These are phyloP conservation scores for Torulaspora quercuum DNA, from an alignment of 805 yeast species.

Conservation along the genomic window DNA sequence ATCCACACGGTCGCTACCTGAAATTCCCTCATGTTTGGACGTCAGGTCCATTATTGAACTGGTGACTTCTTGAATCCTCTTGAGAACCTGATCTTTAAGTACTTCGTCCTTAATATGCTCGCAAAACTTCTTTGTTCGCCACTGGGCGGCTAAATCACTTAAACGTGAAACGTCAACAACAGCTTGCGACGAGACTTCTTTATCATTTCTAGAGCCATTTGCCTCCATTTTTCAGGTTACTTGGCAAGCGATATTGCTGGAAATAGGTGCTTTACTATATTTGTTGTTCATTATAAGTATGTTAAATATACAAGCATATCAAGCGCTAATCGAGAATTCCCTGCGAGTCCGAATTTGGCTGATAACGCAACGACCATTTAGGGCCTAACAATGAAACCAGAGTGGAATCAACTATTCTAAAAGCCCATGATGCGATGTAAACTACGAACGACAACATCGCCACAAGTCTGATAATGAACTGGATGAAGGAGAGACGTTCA, in stretches of 20 bases:
- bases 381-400: slow-evolving; percentile 55
- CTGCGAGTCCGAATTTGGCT: slow-evolving; percentile 27
- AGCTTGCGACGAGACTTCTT: background rate
- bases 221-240: slow-evolving; percentile 1
- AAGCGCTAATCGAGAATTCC: slow-evolving; percentile 33
- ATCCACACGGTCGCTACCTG: slow-evolving; percentile 7
- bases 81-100: slow-evolving; percentile 19
- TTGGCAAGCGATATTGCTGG: no score
- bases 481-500: slow-evolving; percentile 67
- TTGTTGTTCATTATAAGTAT: background rate
- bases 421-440: slow-evolving; percentile 64
- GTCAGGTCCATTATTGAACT: slow-evolving; percentile 13
- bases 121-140: slow-evolving; percentile 23
- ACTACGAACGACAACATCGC: slow-evolving; percentile 82
- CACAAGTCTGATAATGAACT: slow-evolving; percentile 71
- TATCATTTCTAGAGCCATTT: background rate
- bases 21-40: slow-evolving; percentile 6
- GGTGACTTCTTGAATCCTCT: slow-evolving; percentile 20
- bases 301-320: no score
- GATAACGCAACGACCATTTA: slow-evolving; percentile 42
- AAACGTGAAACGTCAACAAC: slow-evolving; percentile 6
- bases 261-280: background rate
- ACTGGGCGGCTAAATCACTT: slow-evolving; percentile 25
- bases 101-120: slow-evolving; percentile 16
- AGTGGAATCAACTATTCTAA: slow-evolving; percentile 53